Percentiles rank a stretch among this genome's conserved stretches.
Conservation (phyloP, 768 basidiomycete species). For the Trametes cingulata region DNA sequence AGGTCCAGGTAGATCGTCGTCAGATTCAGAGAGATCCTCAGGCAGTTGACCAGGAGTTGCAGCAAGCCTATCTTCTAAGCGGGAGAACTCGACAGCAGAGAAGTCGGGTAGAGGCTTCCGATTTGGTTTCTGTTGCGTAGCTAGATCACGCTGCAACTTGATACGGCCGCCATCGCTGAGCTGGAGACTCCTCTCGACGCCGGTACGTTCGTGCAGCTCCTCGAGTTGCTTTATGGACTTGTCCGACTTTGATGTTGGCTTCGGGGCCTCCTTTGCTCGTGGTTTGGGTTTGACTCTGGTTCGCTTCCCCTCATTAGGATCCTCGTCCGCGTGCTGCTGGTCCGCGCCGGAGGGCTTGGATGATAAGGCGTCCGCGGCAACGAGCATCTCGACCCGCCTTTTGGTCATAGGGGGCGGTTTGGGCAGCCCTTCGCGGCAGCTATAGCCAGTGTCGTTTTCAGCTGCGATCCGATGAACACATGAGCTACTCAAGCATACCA, state of each 20-base stretch:
- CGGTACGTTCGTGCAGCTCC: constrained; percentile 43
- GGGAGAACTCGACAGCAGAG: constrained; percentile 50
- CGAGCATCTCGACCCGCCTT: constrained; percentile 28
- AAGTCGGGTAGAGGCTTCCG: constrained; percentile 41
- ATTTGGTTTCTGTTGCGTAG: background rate
- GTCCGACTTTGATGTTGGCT: constrained; percentile 27
- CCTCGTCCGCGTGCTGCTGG: background rate
- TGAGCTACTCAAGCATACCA: constrained; percentile 47
- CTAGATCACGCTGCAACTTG: constrained; percentile 39
- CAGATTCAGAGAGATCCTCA: constrained; percentile 31
- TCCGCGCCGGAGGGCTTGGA: background rate
- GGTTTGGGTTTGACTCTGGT: constrained; percentile 10
- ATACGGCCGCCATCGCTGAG: constrained; percentile 42
- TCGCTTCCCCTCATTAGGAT: background rate
- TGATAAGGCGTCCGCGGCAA: constrained; percentile 3
- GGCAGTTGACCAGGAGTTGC: background rate
- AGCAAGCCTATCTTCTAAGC: constrained; percentile 27
- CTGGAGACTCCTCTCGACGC: constrained; percentile 37
- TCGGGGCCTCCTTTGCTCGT: constrained; percentile 26
- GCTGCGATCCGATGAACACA: background rate
- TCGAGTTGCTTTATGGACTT: constrained; percentile 43
- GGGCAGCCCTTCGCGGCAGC: constrained; percentile 70
- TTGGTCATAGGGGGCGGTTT: constrained; percentile 49
- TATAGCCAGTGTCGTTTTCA: constrained; percentile 31
- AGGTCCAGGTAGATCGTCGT: constrained; percentile 37